Evolutionary conservation across 2,329 filamentous ascomycete species (phyloP), one percentile per base, ranked within the genome.

Genomic region (Paecilomyces sp.): DNA sequence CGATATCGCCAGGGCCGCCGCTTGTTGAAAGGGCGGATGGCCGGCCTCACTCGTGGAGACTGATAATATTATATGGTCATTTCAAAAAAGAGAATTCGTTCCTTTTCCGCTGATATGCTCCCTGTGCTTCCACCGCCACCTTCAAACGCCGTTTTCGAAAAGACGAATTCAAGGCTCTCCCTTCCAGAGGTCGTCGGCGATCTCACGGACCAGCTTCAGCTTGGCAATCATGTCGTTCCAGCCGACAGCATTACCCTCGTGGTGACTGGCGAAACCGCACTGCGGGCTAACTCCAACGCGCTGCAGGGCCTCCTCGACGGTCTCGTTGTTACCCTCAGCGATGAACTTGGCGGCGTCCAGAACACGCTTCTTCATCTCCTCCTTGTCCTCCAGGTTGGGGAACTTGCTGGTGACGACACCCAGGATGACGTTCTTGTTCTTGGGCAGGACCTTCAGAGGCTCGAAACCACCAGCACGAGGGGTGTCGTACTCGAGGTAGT

Each of bases 181-280:
- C 3, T 81, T 80, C 89, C 89, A 92, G 60, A 92, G 83, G 67
- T 88, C 84, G 69, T 91, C 83, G 2, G 89, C 88, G 67, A 92
- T 85, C 66, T 85, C 79, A 63, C 88, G 83, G 18, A 92, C 87
- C 57, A 92, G 75, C 64, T 83, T 79, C 67, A 92, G 75, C 79
- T 92, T 92, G 73, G 83, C 85, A 75, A 84, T 84, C 86, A 92
- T 88, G 62, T 89, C 88, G 54, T 89, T 83, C 63, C 85, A 79
- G 24, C 81, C 83, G 58, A 92, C 79, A 13, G 85, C 82, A 69
- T 92, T 91, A 0, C 89, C 89, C 67, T 83, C 85, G 65, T 88
- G 85, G 70, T 92, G 89, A 36, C 86, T 90, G 36, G 88, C 89
- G 72, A 89, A 89, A 5, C 87, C 87, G 70, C 87, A 90, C 76